Percentiles rank a stretch among this genome's conserved stretches.
Evolutionary conservation across 1,284 basidiomycete species (phyloP).

Genomic region (Thecaphora frezii): DNA sequence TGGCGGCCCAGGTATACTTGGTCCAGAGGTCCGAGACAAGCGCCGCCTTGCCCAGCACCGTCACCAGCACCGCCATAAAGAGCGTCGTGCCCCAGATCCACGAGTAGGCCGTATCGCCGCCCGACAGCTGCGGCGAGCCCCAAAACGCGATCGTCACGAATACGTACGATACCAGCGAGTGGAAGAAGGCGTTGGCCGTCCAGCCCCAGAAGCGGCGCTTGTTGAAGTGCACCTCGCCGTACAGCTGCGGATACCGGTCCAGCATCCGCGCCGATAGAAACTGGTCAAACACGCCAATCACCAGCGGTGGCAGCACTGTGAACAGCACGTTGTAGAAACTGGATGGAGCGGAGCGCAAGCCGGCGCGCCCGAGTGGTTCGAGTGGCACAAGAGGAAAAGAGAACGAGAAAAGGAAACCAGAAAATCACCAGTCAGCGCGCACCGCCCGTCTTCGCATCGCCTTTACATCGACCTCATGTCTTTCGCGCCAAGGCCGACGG

Average conservation of each 20-base stretch:
- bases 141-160: slow-evolving; percentile 89
- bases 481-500: too few relatives aligned
- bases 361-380: too few relatives aligned
- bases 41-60: slow-evolving; percentile 95
- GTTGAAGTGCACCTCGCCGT: slow-evolving; percentile 61
- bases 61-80: slow-evolving; percentile 87
- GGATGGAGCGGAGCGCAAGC: too few relatives aligned
- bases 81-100: slow-evolving; percentile 99
- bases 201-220: slow-evolving; percentile 76
- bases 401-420: too few relatives aligned
- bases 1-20: slow-evolving; percentile 86
- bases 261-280: slow-evolving; percentile 94
- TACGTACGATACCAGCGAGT: slow-evolving; percentile 80
- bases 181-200: slow-evolving; percentile 80
- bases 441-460: too few relatives aligned
- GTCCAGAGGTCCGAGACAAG: slow-evolving; percentile 99
- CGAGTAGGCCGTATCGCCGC: slow-evolving; percentile 82
- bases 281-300: slow-evolving; percentile 96
- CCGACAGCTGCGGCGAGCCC: slow-evolving; percentile 70
- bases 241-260: slow-evolving; percentile 95
- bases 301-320: slow-evolving; percentile 84
- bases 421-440: too few relatives aligned
- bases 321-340: slow-evolving; percentile 60
- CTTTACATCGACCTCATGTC: too few relatives aligned
- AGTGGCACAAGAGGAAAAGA: too few relatives aligned